These are phyloP conservation scores for Nissolia schottii DNA, from an alignment of 306 rosid genomes.

Conservation along the genomic window DNA sequence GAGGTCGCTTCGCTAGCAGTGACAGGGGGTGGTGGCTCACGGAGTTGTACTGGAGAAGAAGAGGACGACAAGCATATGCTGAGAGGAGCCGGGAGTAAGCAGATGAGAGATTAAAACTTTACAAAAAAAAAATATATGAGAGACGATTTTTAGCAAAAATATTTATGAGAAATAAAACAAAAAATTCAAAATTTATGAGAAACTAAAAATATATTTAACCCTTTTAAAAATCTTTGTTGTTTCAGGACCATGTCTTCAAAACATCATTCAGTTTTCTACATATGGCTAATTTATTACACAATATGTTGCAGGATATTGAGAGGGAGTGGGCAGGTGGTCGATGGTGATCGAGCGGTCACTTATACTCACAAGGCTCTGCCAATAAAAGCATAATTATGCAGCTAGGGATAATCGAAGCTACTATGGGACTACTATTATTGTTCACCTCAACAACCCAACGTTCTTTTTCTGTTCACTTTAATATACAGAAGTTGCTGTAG, in stretches of 20 bases:
- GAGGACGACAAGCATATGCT: no score
- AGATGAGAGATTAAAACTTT: no score
- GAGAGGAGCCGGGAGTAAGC: no score
- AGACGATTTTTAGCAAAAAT: no score
- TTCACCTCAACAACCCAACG: conserved; percentile 17
- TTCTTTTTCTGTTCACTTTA: conserved; percentile 21
- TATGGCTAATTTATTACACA: not conserved
- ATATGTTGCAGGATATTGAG: conserved; percentile 71
- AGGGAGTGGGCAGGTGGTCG: conserved; percentile 74
- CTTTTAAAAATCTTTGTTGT: not conserved
- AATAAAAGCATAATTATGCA: conserved; percentile 19
- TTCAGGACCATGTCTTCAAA: not conserved
- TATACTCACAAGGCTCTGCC: conserved; percentile 58
- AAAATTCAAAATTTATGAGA: no score
- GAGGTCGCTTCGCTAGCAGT: no score
- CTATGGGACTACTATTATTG: not conserved
- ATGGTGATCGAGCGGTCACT: conserved; percentile 55
- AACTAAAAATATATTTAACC: no score
- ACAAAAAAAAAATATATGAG: no score
- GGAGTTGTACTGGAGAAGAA: no score
- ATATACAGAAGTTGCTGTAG: conserved; percentile 14
- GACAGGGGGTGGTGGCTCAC: no score
- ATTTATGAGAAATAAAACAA: no score
- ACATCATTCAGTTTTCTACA: not conserved
- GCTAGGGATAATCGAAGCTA: conserved; percentile 13